Evolutionary conservation across 345 rosid genomes (phyloP), one percentile per base, ranked within the genome.

Genomic region (Dovyalis caffra): DNA sequence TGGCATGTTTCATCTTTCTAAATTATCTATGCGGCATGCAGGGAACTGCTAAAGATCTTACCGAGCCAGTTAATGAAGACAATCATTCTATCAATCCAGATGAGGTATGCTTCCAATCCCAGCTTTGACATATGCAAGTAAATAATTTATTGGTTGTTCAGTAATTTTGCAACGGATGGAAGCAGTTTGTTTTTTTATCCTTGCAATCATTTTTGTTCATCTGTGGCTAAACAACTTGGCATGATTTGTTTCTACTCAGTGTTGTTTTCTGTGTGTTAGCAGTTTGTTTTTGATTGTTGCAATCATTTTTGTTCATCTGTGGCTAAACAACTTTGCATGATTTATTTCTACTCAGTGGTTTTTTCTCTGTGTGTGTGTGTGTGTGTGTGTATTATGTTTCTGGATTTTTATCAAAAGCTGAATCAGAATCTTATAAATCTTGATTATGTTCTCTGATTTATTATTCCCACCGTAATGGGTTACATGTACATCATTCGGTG

Each of bases 31-130:
- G 75, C 63, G 79, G 32, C 74, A n/a, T 81, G 81, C 91, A 89
- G 93, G 83, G 74, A 64, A 78, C 71, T 61, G 64, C 82, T 68
- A 83, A 77, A 74, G 86, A 84, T 82, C 79, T 77, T 79, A 64
- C 85, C 5, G 82, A 76, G 47, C 79, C 76, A 74, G 61, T 74
- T 45, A 65, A 53, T 2, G 74, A 77, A 66, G 83, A 62, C 69
- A 62, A 79, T 74, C 77, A 69, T 77, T 74, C 85, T 32, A n/a
- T 74, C 57, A 76, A 79, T 69, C 89, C 82, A 76, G 76, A 73
- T 78, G 87, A 80, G 78, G 89, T 85, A 80, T 68, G 83, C 69
- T 57, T 71, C 38, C 56, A 35, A 70, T 73, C 72, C 66, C 73
- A 40, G 62, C 49, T 3, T 68, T 77, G 67, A 34, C 53, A 66